Conservation (phyloP, 495 filamentous ascomycete species). For the Penicillium tannophilum region DNA sequence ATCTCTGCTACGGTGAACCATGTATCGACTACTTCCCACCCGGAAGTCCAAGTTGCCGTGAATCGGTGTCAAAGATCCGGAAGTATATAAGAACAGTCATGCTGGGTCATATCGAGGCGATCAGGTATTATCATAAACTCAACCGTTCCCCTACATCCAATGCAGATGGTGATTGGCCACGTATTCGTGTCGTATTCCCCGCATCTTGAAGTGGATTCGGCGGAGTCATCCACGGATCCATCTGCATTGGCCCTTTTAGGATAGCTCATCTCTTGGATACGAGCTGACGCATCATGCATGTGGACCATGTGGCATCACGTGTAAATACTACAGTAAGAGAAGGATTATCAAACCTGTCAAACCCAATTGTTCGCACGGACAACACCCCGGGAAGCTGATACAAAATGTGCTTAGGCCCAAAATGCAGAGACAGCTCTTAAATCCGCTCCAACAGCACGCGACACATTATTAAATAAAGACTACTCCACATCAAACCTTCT, state of each 20-base stretch:
- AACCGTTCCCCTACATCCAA: neutral
- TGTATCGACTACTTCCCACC: neutral
- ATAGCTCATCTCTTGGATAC: neutral
- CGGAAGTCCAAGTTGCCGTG: neutral
- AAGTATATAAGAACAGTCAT: neutral
- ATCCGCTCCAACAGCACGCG: no score
- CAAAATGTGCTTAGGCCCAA: no score
- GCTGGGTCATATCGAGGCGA: neutral
- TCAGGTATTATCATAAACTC: neutral
- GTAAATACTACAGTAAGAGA: no score
- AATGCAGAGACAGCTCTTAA: no score
- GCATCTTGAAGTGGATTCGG: neutral
- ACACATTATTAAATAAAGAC: no score
- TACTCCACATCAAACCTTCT: no score
- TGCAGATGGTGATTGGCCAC: conserved; percentile 9
- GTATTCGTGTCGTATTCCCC: conserved; percentile 16
- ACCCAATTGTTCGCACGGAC: no score
- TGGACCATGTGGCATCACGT: neutral
- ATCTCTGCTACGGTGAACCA: neutral
- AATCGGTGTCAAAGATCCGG: neutral
- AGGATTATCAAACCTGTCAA: no score
- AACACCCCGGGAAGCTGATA: no score
- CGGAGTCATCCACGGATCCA: conserved; percentile 2
- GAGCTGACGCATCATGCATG: neutral
- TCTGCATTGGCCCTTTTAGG: conserved; percentile 16